These are phyloP conservation scores for Aspergillus sclerotioniger DNA, from an alignment of 495 filamentous ascomycete genomes.

Conservation along the genomic window DNA sequence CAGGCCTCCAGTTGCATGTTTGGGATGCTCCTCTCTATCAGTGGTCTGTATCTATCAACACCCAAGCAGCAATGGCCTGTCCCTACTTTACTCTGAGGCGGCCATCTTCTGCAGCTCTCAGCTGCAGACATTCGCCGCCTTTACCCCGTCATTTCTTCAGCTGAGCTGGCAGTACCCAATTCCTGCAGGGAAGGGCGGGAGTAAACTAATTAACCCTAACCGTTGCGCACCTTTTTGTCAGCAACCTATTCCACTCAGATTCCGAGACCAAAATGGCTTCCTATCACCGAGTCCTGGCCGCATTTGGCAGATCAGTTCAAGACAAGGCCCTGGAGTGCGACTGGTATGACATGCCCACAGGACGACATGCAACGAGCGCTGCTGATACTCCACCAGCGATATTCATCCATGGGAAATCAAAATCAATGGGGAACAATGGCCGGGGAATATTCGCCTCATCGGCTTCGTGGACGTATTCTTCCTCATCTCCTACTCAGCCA, in stretches of 20 bases:
- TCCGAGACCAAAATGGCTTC: constrained; percentile 12
- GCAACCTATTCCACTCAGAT: background rate
- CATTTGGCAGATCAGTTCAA: constrained; percentile 16
- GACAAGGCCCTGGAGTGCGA: constrained; percentile 20
- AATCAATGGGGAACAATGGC: constrained; percentile 18
- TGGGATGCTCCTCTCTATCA: background rate
- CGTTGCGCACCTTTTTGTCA: background rate
- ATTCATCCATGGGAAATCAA: constrained; percentile 21
- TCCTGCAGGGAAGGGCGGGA: no score
- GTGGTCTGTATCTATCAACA: background rate
- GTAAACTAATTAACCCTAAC: no score
- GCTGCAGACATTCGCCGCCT: no score
- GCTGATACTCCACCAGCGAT: constrained; percentile 8
- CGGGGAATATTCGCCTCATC: constrained; percentile 22
- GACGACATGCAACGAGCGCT: background rate
- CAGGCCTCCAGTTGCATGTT: background rate
- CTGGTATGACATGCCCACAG: constrained; percentile 11
- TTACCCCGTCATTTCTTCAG: no score
- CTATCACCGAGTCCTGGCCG: constrained; percentile 18
- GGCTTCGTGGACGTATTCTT: constrained; percentile 23
- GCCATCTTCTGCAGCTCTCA: no score
- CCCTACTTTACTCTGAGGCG: no score
- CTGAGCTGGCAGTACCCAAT: no score
- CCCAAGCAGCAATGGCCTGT: background rate
- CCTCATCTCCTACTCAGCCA: constrained; percentile 22